phyloP scores from a whole-genome alignment of 106 monocot species.

The Narthecium ossifragum region DNA sequence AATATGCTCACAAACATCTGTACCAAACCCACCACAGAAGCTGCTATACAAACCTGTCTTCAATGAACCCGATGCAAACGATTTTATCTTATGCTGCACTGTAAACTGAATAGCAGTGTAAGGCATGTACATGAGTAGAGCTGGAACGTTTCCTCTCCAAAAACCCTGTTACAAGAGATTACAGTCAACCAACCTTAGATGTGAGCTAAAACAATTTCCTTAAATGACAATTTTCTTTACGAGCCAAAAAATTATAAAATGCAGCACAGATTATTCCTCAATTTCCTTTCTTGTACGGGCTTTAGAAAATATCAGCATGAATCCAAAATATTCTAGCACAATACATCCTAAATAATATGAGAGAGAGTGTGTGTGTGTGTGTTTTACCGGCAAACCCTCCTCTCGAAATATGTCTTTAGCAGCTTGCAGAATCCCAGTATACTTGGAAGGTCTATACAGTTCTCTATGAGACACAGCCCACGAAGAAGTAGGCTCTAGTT shows the following conservation, averaged over 20 bases:
- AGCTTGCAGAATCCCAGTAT: constrained; percentile 84
- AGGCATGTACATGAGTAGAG: constrained; percentile 94
- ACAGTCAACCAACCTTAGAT: neutral
- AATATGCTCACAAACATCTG: neutral
- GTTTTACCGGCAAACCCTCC: constrained; percentile 84
- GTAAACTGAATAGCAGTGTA: constrained; percentile 98
- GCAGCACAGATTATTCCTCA: neutral
- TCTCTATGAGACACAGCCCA: constrained; percentile 50
- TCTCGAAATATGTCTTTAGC: constrained; percentile 81
- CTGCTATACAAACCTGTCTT: constrained; percentile 68
- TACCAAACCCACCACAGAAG: neutral
- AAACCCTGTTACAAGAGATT: constrained; percentile 53
- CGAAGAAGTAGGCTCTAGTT: constrained; percentile 82
- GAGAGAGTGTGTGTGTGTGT: too few relatives aligned
- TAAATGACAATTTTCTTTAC: neutral
- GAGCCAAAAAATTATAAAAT: neutral
- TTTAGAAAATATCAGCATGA: neutral
- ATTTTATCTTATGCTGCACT: constrained; percentile 83
- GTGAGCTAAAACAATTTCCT: neutral
- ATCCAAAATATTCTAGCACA: neutral
- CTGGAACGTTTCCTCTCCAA: constrained; percentile 99
- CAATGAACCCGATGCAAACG: constrained; percentile 85
- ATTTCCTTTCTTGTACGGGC: neutral
- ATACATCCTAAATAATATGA: too few relatives aligned
- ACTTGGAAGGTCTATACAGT: constrained; percentile 66